Evolutionary conservation across 306 rosid species (phyloP).

Genomic region (Quillaja saponaria): DNA sequence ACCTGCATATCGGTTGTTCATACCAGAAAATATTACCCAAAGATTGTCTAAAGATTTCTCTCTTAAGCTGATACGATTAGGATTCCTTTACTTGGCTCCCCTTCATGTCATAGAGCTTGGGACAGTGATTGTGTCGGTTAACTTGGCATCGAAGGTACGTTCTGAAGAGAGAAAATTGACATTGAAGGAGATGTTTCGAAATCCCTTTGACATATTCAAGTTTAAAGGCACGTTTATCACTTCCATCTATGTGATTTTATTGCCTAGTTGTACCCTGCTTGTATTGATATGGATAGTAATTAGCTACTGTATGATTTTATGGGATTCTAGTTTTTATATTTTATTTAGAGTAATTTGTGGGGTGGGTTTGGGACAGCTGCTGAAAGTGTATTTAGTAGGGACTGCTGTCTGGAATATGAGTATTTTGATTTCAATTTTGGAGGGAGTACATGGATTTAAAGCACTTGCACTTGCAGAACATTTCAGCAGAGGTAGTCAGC

Average conservation of each 20-base stretch:
- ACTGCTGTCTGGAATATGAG: constrained; percentile 62
- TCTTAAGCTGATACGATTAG: constrained; percentile 35
- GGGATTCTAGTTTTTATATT: background rate
- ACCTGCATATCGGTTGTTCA: background rate
- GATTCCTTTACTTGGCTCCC: constrained; percentile 39
- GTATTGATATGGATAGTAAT: constrained; percentile 28
- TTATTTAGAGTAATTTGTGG: constrained; percentile 23
- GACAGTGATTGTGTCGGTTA: constrained; percentile 30
- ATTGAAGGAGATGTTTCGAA: constrained; percentile 40
- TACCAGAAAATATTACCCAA: background rate
- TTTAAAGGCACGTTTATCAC: constrained; percentile 43
- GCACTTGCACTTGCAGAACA: constrained; percentile 44
- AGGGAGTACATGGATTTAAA: constrained; percentile 44
- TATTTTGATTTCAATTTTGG: constrained; percentile 51
- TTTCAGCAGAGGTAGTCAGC: constrained; percentile 45
- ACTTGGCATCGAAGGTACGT: constrained; percentile 41
- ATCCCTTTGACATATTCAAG: constrained; percentile 30
- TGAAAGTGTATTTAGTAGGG: constrained; percentile 50
- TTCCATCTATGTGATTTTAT: constrained; percentile 31
- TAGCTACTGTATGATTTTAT: constrained; percentile 12
- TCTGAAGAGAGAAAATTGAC: constrained; percentile 29
- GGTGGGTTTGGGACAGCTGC: constrained; percentile 26
- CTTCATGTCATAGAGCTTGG: constrained; percentile 44
- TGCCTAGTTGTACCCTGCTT: constrained; percentile 30
- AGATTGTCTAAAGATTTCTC: constrained; percentile 20